Conservation (phyloP, 2,329 filamentous ascomycete species). For the Arachnomyces sp. region DNA sequence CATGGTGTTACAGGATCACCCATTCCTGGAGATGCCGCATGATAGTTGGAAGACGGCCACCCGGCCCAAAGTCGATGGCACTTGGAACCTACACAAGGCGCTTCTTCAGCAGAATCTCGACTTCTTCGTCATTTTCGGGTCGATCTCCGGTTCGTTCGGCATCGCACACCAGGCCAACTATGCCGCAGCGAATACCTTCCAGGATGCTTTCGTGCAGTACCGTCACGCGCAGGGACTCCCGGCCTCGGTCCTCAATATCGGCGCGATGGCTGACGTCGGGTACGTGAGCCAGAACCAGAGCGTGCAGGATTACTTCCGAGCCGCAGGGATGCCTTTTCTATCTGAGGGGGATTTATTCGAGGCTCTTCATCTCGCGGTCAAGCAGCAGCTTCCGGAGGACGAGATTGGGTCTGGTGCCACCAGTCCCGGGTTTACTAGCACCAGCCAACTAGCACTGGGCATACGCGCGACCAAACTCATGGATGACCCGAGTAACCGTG, state of each 20-base stretch:
- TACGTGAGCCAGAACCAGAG: neutral
- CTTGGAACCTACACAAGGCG: constrained; percentile 13
- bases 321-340: neutral
- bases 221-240: constrained; percentile 10
- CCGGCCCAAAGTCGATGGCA: constrained; percentile 14
- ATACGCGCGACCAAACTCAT: constrained; percentile 1
- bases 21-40: constrained; percentile 7
- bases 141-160: constrained; percentile 17
- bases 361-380: neutral
- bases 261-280: constrained; percentile 13
- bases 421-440: neutral
- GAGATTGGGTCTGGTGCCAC: no score
- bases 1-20: constrained; percentile 18
- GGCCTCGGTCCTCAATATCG: constrained; percentile 21
- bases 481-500: constrained; percentile 1
- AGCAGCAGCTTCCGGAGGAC: neutral
- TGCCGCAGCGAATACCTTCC: constrained; percentile 18
- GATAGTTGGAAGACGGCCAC: constrained; percentile 7
- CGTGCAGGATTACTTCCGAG: neutral
- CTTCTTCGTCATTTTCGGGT: constrained; percentile 18
- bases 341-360: neutral
- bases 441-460: neutral
- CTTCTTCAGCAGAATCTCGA: constrained; percentile 11
- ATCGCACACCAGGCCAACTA: constrained; percentile 19
- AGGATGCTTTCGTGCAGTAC: constrained; percentile 15